phyloP scores from a whole-genome alignment of 2,329 filamentous ascomycete genomes.

The Clonostachys byssicola region DNA sequence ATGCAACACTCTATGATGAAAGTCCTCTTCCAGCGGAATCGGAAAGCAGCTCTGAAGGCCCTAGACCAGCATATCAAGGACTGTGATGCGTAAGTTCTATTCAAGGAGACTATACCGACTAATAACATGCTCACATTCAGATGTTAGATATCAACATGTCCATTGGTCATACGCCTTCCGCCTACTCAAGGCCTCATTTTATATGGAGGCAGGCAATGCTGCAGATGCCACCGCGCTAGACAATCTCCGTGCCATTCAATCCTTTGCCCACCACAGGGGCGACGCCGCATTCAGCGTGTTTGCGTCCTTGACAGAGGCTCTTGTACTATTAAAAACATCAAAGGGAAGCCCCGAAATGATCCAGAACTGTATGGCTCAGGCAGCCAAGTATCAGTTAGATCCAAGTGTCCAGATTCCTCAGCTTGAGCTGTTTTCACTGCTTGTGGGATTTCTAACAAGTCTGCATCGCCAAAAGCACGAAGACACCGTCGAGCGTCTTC shows the following conservation, averaged over 20 bases:
- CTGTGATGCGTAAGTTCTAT: constrained; percentile 52
- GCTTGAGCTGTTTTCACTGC: constrained; percentile 59
- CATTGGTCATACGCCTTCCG: constrained; percentile 77
- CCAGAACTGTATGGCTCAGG: constrained; percentile 70
- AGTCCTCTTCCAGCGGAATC: constrained; percentile 65
- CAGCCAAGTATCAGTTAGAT: constrained; percentile 66
- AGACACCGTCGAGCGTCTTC: constrained; percentile 54
- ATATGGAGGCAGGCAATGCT: constrained; percentile 55
- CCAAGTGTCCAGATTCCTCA: constrained; percentile 60
- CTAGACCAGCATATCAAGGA: constrained; percentile 67
- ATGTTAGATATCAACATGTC: constrained; percentile 54
- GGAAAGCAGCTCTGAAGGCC: constrained; percentile 68
- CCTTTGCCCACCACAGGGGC: constrained; percentile 52
- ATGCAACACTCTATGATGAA: constrained; percentile 72
- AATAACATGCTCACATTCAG: neutral
- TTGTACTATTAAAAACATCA: constrained; percentile 62
- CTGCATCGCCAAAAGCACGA: constrained; percentile 59
- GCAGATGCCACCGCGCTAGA: constrained; percentile 63
- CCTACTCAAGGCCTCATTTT: constrained; percentile 67
- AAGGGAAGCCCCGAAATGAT: constrained; percentile 65
- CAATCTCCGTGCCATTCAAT: constrained; percentile 61
- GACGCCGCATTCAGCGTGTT: constrained; percentile 64
- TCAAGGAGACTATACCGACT: neutral
- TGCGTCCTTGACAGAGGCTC: constrained; percentile 63
- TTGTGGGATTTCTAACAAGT: constrained; percentile 67